Evolutionary conservation across 2,329 filamentous ascomycete species (phyloP).

Genomic region (Dryadomyces quercus-mongolicae): DNA sequence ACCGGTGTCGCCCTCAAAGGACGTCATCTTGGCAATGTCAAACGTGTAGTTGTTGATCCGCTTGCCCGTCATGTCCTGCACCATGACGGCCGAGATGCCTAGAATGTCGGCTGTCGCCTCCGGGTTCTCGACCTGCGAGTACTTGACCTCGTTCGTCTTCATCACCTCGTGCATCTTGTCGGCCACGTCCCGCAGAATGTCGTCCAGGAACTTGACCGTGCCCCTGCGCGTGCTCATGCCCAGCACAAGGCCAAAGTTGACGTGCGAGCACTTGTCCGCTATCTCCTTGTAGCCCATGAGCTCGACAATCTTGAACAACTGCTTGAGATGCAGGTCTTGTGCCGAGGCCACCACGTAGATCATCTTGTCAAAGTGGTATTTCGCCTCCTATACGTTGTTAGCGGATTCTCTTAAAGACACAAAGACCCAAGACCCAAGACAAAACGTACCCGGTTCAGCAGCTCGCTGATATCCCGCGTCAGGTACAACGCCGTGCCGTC

Average conservation of each 20-base stretch:
- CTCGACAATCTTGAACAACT: slow-evolving; percentile 66
- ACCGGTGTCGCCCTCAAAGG: slow-evolving; percentile 75
- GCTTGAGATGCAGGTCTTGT: slow-evolving; percentile 61
- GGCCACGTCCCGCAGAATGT: slow-evolving; percentile 66
- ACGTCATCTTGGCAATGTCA: slow-evolving; percentile 71
- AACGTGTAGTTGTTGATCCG: slow-evolving; percentile 55
- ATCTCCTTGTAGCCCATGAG: slow-evolving; percentile 59
- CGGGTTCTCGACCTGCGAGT: slow-evolving; percentile 77
- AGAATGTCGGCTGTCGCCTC: slow-evolving; percentile 72
- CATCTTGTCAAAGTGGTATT: slow-evolving; percentile 64
- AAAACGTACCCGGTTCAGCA: slow-evolving; percentile 56
- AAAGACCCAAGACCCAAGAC: no score
- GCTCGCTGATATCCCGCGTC: slow-evolving; percentile 65
- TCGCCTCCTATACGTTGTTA: no score
- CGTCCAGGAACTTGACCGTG: slow-evolving; percentile 62
- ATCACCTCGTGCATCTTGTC: slow-evolving; percentile 99
- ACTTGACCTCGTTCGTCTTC: slow-evolving; percentile 82
- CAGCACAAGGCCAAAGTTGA: slow-evolving; percentile 63
- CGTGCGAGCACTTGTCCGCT: slow-evolving; percentile 55
- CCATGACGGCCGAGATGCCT: slow-evolving; percentile 92
- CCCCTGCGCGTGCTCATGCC: slow-evolving; percentile 61
- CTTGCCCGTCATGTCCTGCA: slow-evolving; percentile 96
- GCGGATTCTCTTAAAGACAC: no score
- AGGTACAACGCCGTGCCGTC: slow-evolving; percentile 68
- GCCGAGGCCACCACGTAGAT: slow-evolving; percentile 65